Evolutionary conservation across 345 rosid genomes (phyloP).

Genomic region (Arabidopsis suecica): DNA sequence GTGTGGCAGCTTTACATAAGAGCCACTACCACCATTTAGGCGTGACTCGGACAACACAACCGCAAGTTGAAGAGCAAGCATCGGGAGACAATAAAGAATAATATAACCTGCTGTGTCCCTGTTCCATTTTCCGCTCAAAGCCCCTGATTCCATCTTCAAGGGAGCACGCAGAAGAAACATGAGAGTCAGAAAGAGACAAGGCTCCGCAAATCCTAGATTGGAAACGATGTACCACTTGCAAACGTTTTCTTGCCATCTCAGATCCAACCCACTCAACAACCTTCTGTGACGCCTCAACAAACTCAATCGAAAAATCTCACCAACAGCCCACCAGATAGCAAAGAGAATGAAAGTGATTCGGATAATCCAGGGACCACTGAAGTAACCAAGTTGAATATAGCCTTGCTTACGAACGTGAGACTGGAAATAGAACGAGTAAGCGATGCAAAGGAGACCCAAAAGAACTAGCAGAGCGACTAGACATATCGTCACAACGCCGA

Average conservation of each 20-base stretch:
- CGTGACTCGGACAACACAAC: slow-evolving; percentile 70
- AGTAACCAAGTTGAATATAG: slow-evolving; percentile 70
- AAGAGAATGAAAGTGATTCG: slow-evolving; percentile 69
- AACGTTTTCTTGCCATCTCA: slow-evolving; percentile 81
- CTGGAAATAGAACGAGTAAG: slow-evolving; percentile 78
- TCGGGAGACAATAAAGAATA: slow-evolving; percentile 77
- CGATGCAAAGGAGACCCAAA: slow-evolving; percentile 81
- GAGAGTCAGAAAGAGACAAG: slow-evolving; percentile 87
- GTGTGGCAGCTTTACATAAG: slow-evolving; percentile 55
- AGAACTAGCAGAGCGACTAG: slow-evolving; percentile 75
- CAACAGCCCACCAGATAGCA: slow-evolving; percentile 88
- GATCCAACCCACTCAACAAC: slow-evolving; percentile 57
- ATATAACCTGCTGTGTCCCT: slow-evolving; percentile 66
- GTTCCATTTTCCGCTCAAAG: slow-evolving; percentile 76
- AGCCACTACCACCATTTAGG: slow-evolving; percentile 57
- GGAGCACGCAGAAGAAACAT: slow-evolving; percentile 92
- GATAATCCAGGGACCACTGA: slow-evolving; percentile 91
- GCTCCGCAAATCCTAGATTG: slow-evolving; percentile 95
- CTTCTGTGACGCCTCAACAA: slow-evolving; percentile 68
- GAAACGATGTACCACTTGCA: slow-evolving; percentile 94
- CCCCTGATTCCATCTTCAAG: slow-evolving; percentile 77
- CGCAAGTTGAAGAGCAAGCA: slow-evolving; percentile 81
- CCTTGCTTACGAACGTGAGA: slow-evolving; percentile 66
- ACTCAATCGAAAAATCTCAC: slow-evolving; percentile 80
- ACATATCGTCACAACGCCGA: slow-evolving; percentile 96